Evolutionary conservation across 176 grass and related monocot genomes (phyloP).

Genomic region (Cocos nucifera): DNA sequence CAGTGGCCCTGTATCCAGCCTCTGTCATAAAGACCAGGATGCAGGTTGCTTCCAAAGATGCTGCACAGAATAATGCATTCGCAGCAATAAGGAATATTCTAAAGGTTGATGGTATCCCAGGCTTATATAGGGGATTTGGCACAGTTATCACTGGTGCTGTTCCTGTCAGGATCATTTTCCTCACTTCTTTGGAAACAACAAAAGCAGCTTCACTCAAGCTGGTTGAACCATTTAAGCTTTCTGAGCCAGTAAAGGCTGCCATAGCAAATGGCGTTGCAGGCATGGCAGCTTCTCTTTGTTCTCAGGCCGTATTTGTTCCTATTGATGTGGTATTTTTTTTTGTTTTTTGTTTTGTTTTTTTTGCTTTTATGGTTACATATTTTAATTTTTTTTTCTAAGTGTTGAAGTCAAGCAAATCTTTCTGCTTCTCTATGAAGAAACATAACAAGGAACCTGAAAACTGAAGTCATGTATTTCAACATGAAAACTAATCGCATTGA

Average conservation of each 20-base stretch:
- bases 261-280: conserved; percentile 78
- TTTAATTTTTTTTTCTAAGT: no score
- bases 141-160: conserved; percentile 78
- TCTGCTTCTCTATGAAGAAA: no score
- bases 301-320: conserved; percentile 84
- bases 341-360: no score
- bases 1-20: conserved; percentile 66
- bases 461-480: no score
- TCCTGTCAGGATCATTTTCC: conserved; percentile 82
- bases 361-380: no score
- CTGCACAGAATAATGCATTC: conserved; percentile 63
- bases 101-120: conserved; percentile 60
- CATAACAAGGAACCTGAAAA: no score
- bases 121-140: conserved; percentile 80
- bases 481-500: no score
- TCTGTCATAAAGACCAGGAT: conserved; percentile 93
- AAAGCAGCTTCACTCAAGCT: conserved; percentile 65
- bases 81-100: conserved; percentile 67
- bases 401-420: no score
- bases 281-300: conserved; percentile 60
- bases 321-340: conserved; percentile 79
- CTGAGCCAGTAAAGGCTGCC: conserved; percentile 60
- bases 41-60: conserved; percentile 85
- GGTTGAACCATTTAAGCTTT: conserved; percentile 59
- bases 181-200: conserved; percentile 70